Base-by-base conservation (phyloP, 805 yeast species). In the Saccharomyces cerevisiae region DNA sequence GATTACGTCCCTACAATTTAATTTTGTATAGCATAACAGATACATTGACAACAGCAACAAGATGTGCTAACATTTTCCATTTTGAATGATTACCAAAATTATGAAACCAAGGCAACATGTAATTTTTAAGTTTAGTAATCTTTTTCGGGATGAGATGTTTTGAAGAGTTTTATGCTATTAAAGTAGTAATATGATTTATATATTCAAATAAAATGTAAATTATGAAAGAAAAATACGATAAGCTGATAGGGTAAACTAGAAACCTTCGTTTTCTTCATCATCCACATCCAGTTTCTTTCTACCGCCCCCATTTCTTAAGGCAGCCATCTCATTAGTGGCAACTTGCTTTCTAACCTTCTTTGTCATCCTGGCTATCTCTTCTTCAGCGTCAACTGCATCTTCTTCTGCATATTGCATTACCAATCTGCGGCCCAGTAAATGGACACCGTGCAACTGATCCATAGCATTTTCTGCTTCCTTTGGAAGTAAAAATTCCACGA, bases 391-490 rank as follows among this genome's bases (percentile, higher is more conserved):
- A 46, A 77, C 85, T 31, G 91, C 80, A 52, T 85, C 96, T 57
- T 79, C 81, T 65, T 89, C 85, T 14, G 98, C 99, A 65, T 80
- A 91, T 68, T 92, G 95, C 84, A 94, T 83, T 11, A 92, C 96
- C 60, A 94, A 76, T 60, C 97, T 80, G 74, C 99, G 86, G 32
- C 99, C 99, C 51, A 94, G 79, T 73, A 94, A 85, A 79, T 94
- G 99, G 2, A 95, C 97, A 57, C 99, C 99, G 68, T 85, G 87
- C 59, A 94, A 79, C 68, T 91, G 92, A 62, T 85, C 84, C 92
- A 94, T 87, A 13, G 98, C 99, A 66, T 78, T 82, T 68, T 87
- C 96, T 1, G 99, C 97, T 71, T 94, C 99, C 69, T 89, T 84
- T 24, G 88, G 79, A 46, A 94, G 75, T 10, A 87, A 76, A 67